Evolutionary conservation across 768 basidiomycete genomes (phyloP).

Genomic region (Lentinus brumalis): DNA sequence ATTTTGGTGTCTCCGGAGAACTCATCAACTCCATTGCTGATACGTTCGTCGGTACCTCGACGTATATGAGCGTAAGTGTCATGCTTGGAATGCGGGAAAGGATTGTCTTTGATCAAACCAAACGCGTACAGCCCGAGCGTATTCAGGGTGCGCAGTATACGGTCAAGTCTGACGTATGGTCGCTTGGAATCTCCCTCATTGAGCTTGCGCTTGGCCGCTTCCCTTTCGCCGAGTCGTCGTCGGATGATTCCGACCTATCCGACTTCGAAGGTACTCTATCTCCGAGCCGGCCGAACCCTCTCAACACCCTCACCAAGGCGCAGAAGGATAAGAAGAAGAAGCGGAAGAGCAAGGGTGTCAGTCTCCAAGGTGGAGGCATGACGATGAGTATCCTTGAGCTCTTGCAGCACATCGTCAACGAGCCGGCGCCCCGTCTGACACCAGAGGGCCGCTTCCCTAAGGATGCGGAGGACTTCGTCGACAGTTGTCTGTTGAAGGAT

Average conservation of each 20-base stretch:
- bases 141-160: constrained; percentile 99
- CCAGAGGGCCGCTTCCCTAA: constrained; percentile 71
- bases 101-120: neutral
- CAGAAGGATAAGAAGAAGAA: constrained; percentile 71
- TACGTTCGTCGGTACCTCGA: constrained; percentile 98
- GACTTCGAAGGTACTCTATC: constrained; percentile 83
- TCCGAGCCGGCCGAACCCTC: constrained; percentile 59
- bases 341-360: constrained; percentile 89
- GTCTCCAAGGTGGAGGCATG: constrained; percentile 91
- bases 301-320: constrained; percentile 37
- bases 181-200: constrained; percentile 93
- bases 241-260: constrained; percentile 75
- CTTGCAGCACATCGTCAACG: constrained; percentile 97
- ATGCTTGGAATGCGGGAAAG: neutral
- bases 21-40: constrained; percentile 98
- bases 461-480: constrained; percentile 83
- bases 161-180: constrained; percentile 99
- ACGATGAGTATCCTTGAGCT: constrained; percentile 98
- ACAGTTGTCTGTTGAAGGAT: constrained; percentile 90
- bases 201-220: constrained; percentile 97
- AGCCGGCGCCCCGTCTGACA: constrained; percentile 88
- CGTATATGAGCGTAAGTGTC: constrained; percentile 94
- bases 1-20: constrained; percentile 98
- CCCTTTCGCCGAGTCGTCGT: constrained; percentile 86
- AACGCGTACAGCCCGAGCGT: constrained; percentile 80